A percentile compares a stretch with the other conserved stretches of the same genome.
phyloP scores from a whole-genome alignment of 805 yeast genomes.

The Danielia oregonensis region DNA sequence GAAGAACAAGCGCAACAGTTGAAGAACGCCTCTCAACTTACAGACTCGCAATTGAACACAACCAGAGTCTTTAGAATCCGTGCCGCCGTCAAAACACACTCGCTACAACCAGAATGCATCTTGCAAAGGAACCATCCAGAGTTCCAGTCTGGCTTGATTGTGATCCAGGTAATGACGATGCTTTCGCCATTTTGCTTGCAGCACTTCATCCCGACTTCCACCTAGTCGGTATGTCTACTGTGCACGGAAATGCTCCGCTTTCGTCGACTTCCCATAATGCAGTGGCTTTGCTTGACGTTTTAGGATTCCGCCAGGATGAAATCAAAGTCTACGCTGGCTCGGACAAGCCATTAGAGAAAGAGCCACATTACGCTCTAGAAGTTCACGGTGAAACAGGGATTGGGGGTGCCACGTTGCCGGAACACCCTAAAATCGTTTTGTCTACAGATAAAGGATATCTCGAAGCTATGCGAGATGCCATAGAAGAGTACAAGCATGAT shows the following conservation, averaged over 20 bases:
- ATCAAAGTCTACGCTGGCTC: conserved; percentile 70
- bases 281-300: conserved; percentile 59
- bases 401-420: conserved; percentile 65
- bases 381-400: conserved; percentile 76
- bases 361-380: conserved; percentile 51
- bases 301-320: conserved; percentile 35
- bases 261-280: conserved; percentile 67
- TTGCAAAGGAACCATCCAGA: neutral
- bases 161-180: conserved; percentile 91
- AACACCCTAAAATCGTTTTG: conserved; percentile 35
- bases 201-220: conserved; percentile 55
- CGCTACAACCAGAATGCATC: too few relatives aligned
- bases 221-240: conserved; percentile 68
- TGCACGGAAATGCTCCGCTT: conserved; percentile 67
- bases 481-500: conserved; percentile 41
- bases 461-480: conserved; percentile 41
- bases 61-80: too few relatives aligned
- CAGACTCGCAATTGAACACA: too few relatives aligned
- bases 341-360: conserved; percentile 49
- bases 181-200: conserved; percentile 67
- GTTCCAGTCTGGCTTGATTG: conserved; percentile 84
- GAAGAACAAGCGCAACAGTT: too few relatives aligned
- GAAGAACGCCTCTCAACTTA: too few relatives aligned
- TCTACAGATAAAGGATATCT: conserved; percentile 24
- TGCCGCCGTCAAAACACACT: too few relatives aligned